These are phyloP conservation scores for Hanseniaspora taiwanica DNA, from an alignment of 805 yeast species.

Conservation along the genomic window DNA sequence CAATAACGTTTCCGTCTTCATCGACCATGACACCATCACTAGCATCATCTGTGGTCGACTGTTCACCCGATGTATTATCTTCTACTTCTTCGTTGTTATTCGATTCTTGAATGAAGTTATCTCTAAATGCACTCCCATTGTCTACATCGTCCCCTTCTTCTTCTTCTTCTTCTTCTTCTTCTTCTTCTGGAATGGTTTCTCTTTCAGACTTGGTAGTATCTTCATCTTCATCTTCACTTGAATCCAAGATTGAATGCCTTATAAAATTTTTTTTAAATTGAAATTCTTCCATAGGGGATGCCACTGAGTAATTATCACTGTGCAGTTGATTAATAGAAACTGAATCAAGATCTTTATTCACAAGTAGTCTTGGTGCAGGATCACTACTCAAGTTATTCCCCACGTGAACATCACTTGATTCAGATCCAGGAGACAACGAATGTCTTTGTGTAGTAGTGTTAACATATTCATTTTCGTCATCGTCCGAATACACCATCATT, in stretches of 20 bases:
- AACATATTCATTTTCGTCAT: conserved; percentile 6
- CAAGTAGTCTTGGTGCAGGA: background rate
- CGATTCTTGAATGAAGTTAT: background rate
- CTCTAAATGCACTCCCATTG: conserved; percentile 4
- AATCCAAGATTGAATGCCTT: background rate
- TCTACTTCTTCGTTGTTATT: conserved; percentile 8
- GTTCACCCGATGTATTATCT: conserved; percentile 6
- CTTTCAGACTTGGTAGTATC: no score
- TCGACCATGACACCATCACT: conserved; percentile 25
- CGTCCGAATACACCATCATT: background rate
- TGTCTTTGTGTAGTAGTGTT: conserved; percentile 8
- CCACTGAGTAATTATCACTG: background rate
- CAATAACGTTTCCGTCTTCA: conserved; percentile 21
- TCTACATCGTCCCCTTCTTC: conserved; percentile 5
- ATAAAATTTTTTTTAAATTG: background rate
- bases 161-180: conserved; percentile 5
- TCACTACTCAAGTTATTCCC: background rate
- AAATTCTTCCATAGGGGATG: background rate
- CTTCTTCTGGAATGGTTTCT: conserved; percentile 4
- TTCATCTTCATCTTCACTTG: conserved; percentile 7
- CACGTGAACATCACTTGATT: no score
- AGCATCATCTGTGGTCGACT: conserved; percentile 13
- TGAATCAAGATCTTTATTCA: background rate
- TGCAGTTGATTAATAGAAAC: background rate
- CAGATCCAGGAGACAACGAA: no score